Base-by-base conservation (phyloP, 257 asterid genomes). In the Ilex aquifolium region DNA sequence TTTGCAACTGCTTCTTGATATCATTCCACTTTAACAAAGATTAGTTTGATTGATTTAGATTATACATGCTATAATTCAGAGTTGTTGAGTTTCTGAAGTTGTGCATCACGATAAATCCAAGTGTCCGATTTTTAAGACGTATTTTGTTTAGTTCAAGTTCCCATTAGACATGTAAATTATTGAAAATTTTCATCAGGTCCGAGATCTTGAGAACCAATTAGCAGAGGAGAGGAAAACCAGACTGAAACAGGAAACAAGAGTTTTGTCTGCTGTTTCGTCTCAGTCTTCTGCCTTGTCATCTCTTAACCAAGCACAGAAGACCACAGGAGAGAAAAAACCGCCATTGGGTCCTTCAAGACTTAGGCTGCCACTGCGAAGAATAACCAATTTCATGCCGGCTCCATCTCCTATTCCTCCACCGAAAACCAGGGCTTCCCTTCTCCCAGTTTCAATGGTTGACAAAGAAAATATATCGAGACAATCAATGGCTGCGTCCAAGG, bases 141-240 rank as follows among this genome's bases (percentile, higher is more conserved):
- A 21, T 21, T 21, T 21, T 21, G 27, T 21, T 36, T 4, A 36
- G 42, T 8, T 36, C 42, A 36, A 36, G 8, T 36, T 36, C 42
- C 42, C 5, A 36, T 36, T 36, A 36, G 42, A 36, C 52, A 46
- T 6, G n/a, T 14, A 5, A 5, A 14, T 46, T 7, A 46, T 57
- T 50, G 52, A 57, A 61, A 72, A 66, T 46, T 60, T 30, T 46
- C 56, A 71, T 60, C 84, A 91, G 99, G 95, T 87, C 15, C 77
- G 88, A 6, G 97, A 93, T 78, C 92, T 93, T 6, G 99, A 93
- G 73, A 81, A 66, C 76, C 95, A 93, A 64, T 76, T 93, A 68
- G 95, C 84, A 4, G 96, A 85, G 71, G 99, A 90, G 80, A 81
- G 95, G 72, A 90, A 84, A 75, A 73, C 82, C 48, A 79, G 96